A percentile compares a stretch with the other conserved stretches of the same genome.
Conservation (phyloP, 2,329 filamentous ascomycete genomes). For the Stagonosporopsis tanaceti region DNA sequence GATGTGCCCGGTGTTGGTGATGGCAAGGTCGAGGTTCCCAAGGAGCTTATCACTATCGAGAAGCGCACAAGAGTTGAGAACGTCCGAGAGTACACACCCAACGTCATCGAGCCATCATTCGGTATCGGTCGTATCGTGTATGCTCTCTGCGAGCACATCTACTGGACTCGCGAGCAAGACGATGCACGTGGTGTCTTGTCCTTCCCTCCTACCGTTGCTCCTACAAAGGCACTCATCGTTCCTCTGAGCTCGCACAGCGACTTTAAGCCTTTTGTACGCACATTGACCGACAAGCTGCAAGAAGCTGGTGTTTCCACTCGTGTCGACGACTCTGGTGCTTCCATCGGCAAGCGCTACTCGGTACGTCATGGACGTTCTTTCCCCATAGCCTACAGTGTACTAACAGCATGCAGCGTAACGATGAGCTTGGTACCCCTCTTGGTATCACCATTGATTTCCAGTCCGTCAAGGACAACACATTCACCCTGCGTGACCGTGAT, state of each 20-base stretch:
- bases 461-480: conserved; percentile 83
- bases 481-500: conserved; percentile 88
- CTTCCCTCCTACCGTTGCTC: conserved; percentile 81
- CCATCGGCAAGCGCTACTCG: conserved; percentile 87
- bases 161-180: conserved; percentile 87
- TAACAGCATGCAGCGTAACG: conserved; percentile 69
- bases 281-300: conserved; percentile 78
- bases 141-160: conserved; percentile 91
- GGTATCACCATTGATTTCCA: conserved; percentile 97
- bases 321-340: conserved; percentile 88
- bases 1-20: conserved; percentile 72
- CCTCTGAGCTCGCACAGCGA: conserved; percentile 82
- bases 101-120: conserved; percentile 97
- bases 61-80: conserved; percentile 84
- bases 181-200: conserved; percentile 83
- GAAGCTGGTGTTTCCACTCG: conserved; percentile 80
- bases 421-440: conserved; percentile 93
- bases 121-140: conserved; percentile 96
- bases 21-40: conserved; percentile 79
- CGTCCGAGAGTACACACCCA: conserved; percentile 89
- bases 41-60: conserved; percentile 83
- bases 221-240: conserved; percentile 92
- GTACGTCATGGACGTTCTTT: conserved; percentile 24
- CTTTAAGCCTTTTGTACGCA: conserved; percentile 79
- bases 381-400: not conserved